Evolutionary conservation across 441 rosid genomes (phyloP).

Genomic region (Euphorbia corollata): DNA sequence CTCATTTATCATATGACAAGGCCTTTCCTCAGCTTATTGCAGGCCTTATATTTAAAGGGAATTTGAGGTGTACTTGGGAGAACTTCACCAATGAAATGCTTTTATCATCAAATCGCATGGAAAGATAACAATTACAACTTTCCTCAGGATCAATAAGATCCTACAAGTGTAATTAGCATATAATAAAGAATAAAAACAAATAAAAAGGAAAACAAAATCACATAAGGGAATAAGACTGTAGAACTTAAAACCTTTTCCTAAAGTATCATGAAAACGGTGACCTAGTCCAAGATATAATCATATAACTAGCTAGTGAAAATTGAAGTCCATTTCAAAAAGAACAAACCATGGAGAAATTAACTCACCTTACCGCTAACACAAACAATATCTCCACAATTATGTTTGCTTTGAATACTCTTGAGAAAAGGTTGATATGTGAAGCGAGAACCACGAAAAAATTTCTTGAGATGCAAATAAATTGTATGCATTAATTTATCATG

Average conservation of each 20-base stretch:
- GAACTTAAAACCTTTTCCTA: background rate
- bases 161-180: background rate
- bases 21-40: background rate
- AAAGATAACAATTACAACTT: background rate
- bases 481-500: conserved; percentile 33
- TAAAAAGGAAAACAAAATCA: background rate
- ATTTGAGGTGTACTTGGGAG: background rate
- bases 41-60: background rate
- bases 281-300: conserved; percentile 13
- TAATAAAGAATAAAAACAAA: background rate
- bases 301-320: background rate
- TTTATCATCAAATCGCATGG: background rate
- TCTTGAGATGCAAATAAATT: conserved; percentile 81
- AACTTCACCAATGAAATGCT: background rate
- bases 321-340: conserved; percentile 15
- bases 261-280: background rate
- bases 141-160: background rate
- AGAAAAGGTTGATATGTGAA: conserved; percentile 70
- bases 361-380: conserved; percentile 88
- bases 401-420: conserved; percentile 47
- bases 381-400: conserved; percentile 62
- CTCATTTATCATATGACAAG: background rate
- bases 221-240: background rate
- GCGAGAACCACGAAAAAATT: conserved; percentile 78
- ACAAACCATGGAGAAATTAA: conserved; percentile 18